Conservation (phyloP, 2,329 filamentous ascomycete genomes). For the Daldinia eschscholtzii region DNA sequence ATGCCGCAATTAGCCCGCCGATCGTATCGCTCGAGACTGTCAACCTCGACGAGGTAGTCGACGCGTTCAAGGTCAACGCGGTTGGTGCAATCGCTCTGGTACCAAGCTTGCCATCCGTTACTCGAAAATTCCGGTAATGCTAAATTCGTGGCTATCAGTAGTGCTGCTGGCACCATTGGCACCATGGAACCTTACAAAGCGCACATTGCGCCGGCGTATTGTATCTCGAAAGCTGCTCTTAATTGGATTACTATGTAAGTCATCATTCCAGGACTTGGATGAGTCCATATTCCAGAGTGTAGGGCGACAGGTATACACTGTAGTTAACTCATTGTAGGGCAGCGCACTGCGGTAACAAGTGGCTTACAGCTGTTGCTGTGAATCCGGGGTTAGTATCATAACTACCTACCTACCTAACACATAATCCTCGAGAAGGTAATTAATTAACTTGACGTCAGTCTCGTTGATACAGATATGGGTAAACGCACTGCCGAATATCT, state of each 20-base stretch:
- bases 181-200: conserved; percentile 34
- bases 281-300: too few relatives aligned
- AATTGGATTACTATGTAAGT: conserved; percentile 50
- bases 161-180: conserved; percentile 46
- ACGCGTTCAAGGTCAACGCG: conserved; percentile 45
- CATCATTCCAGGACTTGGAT: neutral
- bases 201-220: conserved; percentile 48
- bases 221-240: conserved; percentile 51
- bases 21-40: neutral
- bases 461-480: conserved; percentile 1
- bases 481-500: neutral
- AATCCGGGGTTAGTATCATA: neutral
- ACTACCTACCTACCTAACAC: neutral
- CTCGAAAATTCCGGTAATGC: conserved; percentile 50
- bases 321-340: neutral
- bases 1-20: neutral
- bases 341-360: neutral
- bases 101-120: conserved; percentile 48
- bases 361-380: neutral
- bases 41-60: neutral
- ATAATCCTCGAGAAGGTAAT: neutral
- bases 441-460: neutral
- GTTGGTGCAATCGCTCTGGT: conserved; percentile 49
- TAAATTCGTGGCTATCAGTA: conserved; percentile 51
- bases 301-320: neutral